Conservation (phyloP, 352 stramenopile species). For the Thalassiosira exigua region DNA sequence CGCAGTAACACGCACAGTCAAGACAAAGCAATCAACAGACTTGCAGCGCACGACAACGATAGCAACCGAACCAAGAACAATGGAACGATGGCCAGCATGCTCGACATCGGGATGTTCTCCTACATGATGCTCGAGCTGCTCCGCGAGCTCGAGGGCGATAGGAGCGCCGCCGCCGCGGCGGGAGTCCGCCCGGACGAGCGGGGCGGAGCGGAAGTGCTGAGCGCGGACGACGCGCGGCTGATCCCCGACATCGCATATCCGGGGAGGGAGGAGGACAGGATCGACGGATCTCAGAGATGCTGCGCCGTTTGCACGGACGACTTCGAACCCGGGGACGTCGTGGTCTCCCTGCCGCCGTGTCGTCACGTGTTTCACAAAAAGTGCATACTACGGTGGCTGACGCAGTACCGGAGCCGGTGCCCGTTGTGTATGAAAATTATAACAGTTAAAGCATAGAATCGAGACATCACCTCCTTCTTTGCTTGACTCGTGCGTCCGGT, state of each 20-base stretch:
- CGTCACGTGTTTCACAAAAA: background rate
- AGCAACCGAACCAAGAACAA: background rate
- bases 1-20: no score
- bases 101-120: conserved; percentile 17
- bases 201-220: background rate
- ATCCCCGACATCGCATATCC: background rate
- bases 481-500: no score
- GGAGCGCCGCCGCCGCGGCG: no score
- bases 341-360: background rate
- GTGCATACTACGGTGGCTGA: background rate
- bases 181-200: background rate
- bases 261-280: background rate
- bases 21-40: no score
- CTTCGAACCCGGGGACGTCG: background rate
- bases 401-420: background rate
- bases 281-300: background rate
- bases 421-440: background rate
- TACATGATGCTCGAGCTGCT: background rate
- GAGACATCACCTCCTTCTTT: no score
- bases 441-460: background rate
- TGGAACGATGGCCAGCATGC: conserved; percentile 13
- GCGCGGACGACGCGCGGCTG: background rate
- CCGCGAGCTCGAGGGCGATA: background rate
- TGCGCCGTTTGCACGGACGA: background rate
- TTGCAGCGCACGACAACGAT: background rate